These are phyloP conservation scores for Arxiozyma slooffiae DNA, from an alignment of 1,139 yeast genomes.

Conservation along the genomic window DNA sequence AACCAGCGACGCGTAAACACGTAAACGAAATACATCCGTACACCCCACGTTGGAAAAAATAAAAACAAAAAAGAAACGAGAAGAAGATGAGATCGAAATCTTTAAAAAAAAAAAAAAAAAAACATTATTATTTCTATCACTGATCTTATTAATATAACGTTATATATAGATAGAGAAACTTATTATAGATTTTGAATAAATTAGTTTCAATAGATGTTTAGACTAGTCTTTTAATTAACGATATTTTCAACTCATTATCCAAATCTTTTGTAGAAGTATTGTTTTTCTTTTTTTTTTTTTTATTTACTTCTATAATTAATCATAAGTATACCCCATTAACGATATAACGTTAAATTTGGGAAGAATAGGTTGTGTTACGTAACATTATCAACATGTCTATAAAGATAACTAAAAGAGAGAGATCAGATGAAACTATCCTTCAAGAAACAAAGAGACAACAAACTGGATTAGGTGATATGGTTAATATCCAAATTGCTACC, in stretches of 20 bases:
- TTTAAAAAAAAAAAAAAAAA: no score
- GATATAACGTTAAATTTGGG: no score
- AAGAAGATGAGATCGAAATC: neutral
- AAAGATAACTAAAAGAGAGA: slow-evolving; percentile 10
- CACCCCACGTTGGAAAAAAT: neutral
- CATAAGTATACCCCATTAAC: no score
- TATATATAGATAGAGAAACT: no score
- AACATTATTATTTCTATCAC: neutral
- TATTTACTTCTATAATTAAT: no score
- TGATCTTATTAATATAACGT: no score
- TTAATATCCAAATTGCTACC: slow-evolving; percentile 17
- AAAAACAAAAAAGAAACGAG: neutral
- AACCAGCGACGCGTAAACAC: slow-evolving; percentile 4
- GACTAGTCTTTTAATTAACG: no score
- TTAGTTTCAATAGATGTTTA: no score
- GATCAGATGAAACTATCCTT: slow-evolving; percentile 11
- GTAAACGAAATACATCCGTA: neutral
- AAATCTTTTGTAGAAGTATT: no score
- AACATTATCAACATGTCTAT: neutral
- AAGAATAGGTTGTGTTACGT: neutral
- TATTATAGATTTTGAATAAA: no score
- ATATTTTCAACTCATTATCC: no score
- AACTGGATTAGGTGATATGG: slow-evolving; percentile 36
- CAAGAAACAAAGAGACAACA: slow-evolving; percentile 16
- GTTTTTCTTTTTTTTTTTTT: no score